These are phyloP conservation scores for Cladosporium velox DNA, from an alignment of 2,329 filamentous ascomycete species.

Conservation along the genomic window DNA sequence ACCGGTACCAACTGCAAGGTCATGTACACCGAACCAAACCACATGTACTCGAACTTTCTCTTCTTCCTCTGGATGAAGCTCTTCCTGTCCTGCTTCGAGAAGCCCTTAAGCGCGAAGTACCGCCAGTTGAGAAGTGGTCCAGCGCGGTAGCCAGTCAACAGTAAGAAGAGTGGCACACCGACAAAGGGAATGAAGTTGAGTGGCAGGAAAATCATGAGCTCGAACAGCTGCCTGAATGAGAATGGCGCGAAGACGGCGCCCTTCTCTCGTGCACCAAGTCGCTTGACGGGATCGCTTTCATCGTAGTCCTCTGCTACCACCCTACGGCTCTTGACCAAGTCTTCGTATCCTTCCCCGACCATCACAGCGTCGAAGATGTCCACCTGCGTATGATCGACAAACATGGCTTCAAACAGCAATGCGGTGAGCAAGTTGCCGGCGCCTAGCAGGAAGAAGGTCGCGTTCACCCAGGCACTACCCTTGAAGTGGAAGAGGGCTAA, in stretches of 20 bases:
- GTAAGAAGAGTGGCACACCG: conserved; percentile 80
- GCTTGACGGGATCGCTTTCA: conserved; percentile 72
- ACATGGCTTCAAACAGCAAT: conserved; percentile 54
- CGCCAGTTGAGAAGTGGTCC: conserved; percentile 89
- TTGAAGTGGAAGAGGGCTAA: conserved; percentile 83
- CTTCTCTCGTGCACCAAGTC: conserved; percentile 78
- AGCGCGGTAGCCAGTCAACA: conserved; percentile 82
- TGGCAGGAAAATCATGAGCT: conserved; percentile 68
- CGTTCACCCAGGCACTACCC: conserved; percentile 83
- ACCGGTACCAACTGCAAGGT: conserved; percentile 84
- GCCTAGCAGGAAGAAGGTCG: conserved; percentile 76
- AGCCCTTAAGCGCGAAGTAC: conserved; percentile 78
- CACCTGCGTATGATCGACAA: conserved; percentile 71
- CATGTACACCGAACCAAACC: conserved; percentile 88
- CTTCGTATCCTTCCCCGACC: conserved; percentile 69
- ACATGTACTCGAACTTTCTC: conserved; percentile 80
- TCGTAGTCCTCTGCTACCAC: conserved; percentile 69
- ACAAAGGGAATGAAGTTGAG: conserved; percentile 85
- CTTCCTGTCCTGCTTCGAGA: conserved; percentile 73
- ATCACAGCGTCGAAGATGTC: conserved; percentile 81
- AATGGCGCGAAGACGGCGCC: conserved; percentile 83
- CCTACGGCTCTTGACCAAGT: conserved; percentile 62
- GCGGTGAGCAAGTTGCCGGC: conserved; percentile 64
- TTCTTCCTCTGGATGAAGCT: conserved; percentile 63
- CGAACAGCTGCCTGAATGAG: conserved; percentile 84